Conservation (phyloP, 2,329 filamentous ascomycete genomes). For the Tolypocladium ophioglossoides region DNA sequence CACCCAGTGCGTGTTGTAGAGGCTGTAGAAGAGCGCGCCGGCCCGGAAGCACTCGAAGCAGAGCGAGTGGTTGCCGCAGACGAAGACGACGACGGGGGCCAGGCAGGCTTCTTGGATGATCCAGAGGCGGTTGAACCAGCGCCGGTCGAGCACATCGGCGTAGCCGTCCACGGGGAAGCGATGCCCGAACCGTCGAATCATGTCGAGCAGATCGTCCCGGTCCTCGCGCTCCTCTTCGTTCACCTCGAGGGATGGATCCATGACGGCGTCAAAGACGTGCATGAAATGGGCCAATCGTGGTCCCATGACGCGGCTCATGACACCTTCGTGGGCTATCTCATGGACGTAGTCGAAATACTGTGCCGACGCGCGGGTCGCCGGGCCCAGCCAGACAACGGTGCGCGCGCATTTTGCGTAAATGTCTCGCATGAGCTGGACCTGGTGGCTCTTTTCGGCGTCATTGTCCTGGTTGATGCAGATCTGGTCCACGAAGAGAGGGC, state of each 20-base stretch:
- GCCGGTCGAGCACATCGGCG: constrained; percentile 15
- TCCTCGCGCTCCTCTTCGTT: constrained; percentile 11
- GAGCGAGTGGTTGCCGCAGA: constrained; percentile 15
- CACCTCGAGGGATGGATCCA: constrained; percentile 11
- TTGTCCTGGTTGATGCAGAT: constrained; percentile 20
- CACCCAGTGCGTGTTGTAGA: constrained; percentile 20
- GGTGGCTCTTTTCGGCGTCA: constrained; percentile 11
- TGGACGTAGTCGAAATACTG: constrained; percentile 9
- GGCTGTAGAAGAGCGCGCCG: constrained; percentile 15
- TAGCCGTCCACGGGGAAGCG: constrained; percentile 15
- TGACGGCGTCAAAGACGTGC: constrained; percentile 18
- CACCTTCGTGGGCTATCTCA: constrained; percentile 9
- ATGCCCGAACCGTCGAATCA: constrained; percentile 11
- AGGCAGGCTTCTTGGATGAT: constrained; percentile 22
- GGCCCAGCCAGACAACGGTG: constrained; percentile 18
- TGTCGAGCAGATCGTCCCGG: constrained; percentile 14
- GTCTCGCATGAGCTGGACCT: constrained; percentile 18
- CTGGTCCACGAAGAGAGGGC: constrained; percentile 19
- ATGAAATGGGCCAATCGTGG: constrained; percentile 11
- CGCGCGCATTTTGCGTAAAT: constrained; percentile 14
- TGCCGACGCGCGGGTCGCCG: constrained; percentile 10
- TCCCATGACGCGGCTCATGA: constrained; percentile 12
- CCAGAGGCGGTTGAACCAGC: constrained; percentile 23
- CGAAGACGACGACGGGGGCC: constrained; percentile 10
- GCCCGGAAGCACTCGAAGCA: constrained; percentile 16